Conservation (phyloP, 1,284 basidiomycete genomes). For the Trichosporon ovoides region DNA sequence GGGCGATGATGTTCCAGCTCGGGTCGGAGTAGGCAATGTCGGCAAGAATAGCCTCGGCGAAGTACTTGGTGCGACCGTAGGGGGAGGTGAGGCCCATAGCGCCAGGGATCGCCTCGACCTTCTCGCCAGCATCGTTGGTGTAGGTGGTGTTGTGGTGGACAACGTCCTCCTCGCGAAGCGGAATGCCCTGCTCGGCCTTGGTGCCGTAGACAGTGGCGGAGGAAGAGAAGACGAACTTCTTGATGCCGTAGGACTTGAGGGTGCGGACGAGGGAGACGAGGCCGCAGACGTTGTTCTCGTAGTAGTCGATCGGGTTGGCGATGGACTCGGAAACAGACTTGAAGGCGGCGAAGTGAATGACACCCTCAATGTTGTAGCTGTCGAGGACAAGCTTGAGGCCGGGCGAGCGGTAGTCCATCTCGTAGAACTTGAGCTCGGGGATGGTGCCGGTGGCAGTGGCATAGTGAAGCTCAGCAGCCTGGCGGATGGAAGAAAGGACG, state of each 20-base stretch:
- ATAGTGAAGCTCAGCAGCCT: neutral
- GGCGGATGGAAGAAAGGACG: constrained; percentile 1
- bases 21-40: constrained; percentile 19
- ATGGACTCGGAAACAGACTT: constrained; percentile 10
- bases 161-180: constrained; percentile 15
- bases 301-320: constrained; percentile 10
- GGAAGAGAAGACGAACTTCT: constrained; percentile 18
- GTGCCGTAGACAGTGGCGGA: constrained; percentile 18
- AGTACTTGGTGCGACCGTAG: constrained; percentile 16
- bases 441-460: neutral
- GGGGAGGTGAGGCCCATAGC: constrained; percentile 12
- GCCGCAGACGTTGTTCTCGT: constrained; percentile 14
- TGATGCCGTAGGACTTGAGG: constrained; percentile 9
- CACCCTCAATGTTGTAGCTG: constrained; percentile 7
- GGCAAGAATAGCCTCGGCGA: constrained; percentile 17
- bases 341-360: constrained; percentile 17
- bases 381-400: constrained; percentile 7
- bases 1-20: constrained; percentile 19
- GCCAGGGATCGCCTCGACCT: constrained; percentile 2
- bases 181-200: constrained; percentile 12
- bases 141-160: constrained; percentile 13
- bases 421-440: constrained; percentile 6
- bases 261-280: constrained; percentile 8
- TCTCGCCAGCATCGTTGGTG: neutral
- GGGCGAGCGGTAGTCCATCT: constrained; percentile 7